These are phyloP conservation scores for Fusarium succisae DNA, from an alignment of 2,329 filamentous ascomycete species.

Conservation along the genomic window DNA sequence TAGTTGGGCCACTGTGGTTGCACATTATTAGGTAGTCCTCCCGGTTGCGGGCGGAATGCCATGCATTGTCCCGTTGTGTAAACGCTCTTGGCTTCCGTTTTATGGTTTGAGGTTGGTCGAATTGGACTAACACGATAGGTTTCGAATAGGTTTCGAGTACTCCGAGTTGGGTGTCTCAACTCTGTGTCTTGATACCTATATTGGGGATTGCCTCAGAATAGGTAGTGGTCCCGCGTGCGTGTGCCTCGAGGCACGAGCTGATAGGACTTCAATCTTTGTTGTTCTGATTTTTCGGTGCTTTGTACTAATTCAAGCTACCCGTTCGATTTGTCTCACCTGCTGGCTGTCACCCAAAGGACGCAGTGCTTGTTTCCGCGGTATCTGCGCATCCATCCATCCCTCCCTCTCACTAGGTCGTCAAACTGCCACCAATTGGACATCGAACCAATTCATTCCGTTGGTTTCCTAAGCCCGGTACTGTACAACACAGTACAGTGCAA, in stretches of 20 bases:
- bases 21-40: conserved; percentile 15
- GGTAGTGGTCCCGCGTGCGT: background rate
- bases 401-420: conserved; percentile 18
- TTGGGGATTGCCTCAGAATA: conserved; percentile 15
- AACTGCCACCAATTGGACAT: conserved; percentile 27
- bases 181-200: background rate
- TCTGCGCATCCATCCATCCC: conserved; percentile 18
- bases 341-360: conserved; percentile 4
- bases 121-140: conserved; percentile 24
- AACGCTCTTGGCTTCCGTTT: conserved; percentile 7
- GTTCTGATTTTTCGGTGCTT: background rate
- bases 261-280: background rate
- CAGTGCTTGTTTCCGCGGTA: conserved; percentile 21
- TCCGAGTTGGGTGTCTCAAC: conserved; percentile 17
- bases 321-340: background rate
- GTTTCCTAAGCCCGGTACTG: conserved; percentile 19
- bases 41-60: background rate
- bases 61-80: conserved; percentile 3
- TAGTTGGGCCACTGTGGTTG: background rate
- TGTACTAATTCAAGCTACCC: conserved; percentile 12
- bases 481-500: conserved; percentile 20
- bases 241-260: background rate
- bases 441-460: conserved; percentile 20
- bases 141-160: conserved; percentile 28
- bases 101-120: conserved; percentile 1